A percentile compares a stretch with the other conserved stretches of the same genome.
phyloP scores from a whole-genome alignment of 2,329 filamentous ascomycete genomes.

The Fusarium clavum region DNA sequence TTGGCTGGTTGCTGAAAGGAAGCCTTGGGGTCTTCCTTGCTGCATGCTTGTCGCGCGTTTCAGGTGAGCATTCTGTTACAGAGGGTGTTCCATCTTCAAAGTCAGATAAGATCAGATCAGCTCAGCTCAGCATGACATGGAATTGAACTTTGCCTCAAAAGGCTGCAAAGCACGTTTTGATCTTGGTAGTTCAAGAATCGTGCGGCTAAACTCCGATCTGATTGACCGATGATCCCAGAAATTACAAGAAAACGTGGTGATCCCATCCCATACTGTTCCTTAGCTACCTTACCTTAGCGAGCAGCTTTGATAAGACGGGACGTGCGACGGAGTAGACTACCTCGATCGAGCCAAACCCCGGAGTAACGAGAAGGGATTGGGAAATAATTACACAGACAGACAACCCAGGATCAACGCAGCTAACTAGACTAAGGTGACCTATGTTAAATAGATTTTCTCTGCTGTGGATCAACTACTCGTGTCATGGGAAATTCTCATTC shows the following conservation, averaged over 20 bases:
- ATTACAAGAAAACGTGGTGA: slow-evolving; percentile 30
- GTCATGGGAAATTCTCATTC: slow-evolving; percentile 25
- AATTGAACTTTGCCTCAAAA: neutral
- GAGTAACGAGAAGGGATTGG: slow-evolving; percentile 19
- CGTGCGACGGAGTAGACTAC: slow-evolving; percentile 26
- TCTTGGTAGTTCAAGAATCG: slow-evolving; percentile 1
- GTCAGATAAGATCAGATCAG: slow-evolving; percentile 23
- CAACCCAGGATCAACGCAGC: slow-evolving; percentile 18
- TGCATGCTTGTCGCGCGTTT: slow-evolving; percentile 27
- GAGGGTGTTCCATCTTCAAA: slow-evolving; percentile 16
- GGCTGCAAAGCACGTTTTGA: slow-evolving; percentile 10
- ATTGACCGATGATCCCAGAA: slow-evolving; percentile 18
- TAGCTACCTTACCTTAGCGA: neutral
- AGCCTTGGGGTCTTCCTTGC: slow-evolving; percentile 12
- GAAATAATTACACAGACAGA: neutral
- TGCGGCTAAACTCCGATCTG: slow-evolving; percentile 14
- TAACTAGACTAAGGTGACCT: neutral
- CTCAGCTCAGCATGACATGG: neutral
- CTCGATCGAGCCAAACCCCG: slow-evolving; percentile 27
- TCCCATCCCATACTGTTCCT: slow-evolving; percentile 4
- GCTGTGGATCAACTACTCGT: slow-evolving; percentile 22
- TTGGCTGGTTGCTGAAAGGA: neutral
- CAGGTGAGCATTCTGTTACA: slow-evolving; percentile 40
- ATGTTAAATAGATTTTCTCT: neutral
- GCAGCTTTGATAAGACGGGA: slow-evolving; percentile 20